These are phyloP conservation scores for Trichoderma endophyticum DNA, from an alignment of 2,329 filamentous ascomycete species.

Conservation along the genomic window DNA sequence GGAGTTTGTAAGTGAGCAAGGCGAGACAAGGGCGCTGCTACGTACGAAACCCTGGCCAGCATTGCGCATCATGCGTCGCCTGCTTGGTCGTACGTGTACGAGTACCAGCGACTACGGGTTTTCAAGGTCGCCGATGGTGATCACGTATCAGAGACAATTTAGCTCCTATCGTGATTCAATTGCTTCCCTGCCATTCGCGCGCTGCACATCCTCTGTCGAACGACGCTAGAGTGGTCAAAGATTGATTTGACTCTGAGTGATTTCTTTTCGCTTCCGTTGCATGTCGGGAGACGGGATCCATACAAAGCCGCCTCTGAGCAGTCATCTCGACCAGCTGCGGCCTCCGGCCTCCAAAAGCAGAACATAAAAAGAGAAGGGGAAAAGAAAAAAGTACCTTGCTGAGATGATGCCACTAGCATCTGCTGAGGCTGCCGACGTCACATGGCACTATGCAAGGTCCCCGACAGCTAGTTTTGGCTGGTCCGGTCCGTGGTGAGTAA, in stretches of 20 bases:
- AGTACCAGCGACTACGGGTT: background rate
- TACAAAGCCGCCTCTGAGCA: background rate
- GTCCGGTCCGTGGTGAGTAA: background rate
- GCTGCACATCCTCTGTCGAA: background rate
- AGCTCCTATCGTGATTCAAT: slow-evolving; percentile 3
- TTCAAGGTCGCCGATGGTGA: background rate
- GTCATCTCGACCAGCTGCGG: background rate
- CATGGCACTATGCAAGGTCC: slow-evolving; percentile 15
- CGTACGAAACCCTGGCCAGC: background rate
- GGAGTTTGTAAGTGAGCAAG: background rate
- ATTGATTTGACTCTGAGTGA: background rate
- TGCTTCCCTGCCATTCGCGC: background rate
- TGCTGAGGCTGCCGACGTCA: slow-evolving; percentile 10
- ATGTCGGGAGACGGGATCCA: background rate
- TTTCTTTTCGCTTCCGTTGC: background rate
- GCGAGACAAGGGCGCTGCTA: background rate
- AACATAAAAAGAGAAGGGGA: background rate
- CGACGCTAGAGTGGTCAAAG: background rate
- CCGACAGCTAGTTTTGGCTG: background rate
- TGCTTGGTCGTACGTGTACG: background rate
- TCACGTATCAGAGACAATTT: background rate
- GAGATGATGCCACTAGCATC: background rate
- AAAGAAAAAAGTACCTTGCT: background rate
- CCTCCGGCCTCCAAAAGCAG: background rate
- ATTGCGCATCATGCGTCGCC: slow-evolving; percentile 8